Evolutionary conservation across 208 protist genomes (phyloP).

Genomic region (Leishmania aethiopica): DNA sequence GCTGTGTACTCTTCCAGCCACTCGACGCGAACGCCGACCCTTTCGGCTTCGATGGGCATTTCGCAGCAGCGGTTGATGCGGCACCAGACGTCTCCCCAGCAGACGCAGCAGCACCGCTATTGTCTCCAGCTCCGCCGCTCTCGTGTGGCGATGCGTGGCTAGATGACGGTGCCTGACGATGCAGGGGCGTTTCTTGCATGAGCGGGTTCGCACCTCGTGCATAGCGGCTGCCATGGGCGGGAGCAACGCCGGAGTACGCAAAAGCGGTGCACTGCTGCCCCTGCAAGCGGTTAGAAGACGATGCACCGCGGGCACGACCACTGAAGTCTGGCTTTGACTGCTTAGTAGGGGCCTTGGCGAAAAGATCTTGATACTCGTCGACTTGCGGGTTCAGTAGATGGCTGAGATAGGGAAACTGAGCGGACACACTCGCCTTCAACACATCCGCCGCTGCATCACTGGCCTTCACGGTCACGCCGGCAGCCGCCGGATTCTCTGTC

Average conservation of each 20-base stretch:
- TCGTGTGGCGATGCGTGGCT: not conserved
- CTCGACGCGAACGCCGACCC: slow-evolving; percentile 61
- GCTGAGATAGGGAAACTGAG: slow-evolving; percentile 83
- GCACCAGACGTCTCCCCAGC: not conserved
- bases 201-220: slow-evolving; percentile 56
- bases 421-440: slow-evolving; percentile 59
- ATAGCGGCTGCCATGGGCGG: slow-evolving; percentile 25
- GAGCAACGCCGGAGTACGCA: not conserved
- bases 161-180: slow-evolving; percentile 9
- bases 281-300: not conserved
- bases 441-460: slow-evolving; percentile 30
- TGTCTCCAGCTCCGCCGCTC: not conserved
- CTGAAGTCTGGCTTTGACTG: slow-evolving; percentile 26
- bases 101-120: not conserved
- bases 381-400: slow-evolving; percentile 71
- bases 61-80: not conserved
- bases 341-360: slow-evolving; percentile 32
- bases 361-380: slow-evolving; percentile 57
- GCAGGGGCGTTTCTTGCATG: slow-evolving; percentile 55
- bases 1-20: slow-evolving; percentile 61
- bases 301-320: not conserved
- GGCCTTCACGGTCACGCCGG: not conserved
- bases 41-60: slow-evolving; percentile 28
- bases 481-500: not conserved
- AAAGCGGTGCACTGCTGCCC: not conserved